phyloP scores from a whole-genome alignment of 495 filamentous ascomycete genomes.

The Podospora australis region DNA sequence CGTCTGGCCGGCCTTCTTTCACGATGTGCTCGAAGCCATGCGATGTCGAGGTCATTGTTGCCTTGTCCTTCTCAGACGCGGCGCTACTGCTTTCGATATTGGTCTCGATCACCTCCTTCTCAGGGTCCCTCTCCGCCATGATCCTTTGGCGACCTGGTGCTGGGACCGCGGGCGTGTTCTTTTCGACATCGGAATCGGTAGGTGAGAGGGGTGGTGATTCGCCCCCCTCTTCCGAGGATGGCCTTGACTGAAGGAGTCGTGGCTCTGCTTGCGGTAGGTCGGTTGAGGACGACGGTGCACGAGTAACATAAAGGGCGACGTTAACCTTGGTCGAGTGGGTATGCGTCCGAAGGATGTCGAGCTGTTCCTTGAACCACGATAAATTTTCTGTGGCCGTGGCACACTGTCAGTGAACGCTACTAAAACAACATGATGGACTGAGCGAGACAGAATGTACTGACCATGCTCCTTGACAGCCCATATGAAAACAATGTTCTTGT shows the following conservation, averaged over 20 bases:
- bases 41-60: slow-evolving; percentile 3
- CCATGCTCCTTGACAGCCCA: slow-evolving; percentile 47
- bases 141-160: slow-evolving; percentile 4
- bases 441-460: slow-evolving; percentile 22
- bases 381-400: slow-evolving; percentile 27
- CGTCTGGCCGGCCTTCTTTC: slow-evolving; percentile 35
- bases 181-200: slow-evolving; percentile 13
- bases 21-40: slow-evolving; percentile 19
- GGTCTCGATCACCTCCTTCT: slow-evolving; percentile 19
- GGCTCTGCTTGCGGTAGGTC: slow-evolving; percentile 1
- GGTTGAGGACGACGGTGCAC: slow-evolving; percentile 11
- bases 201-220: slow-evolving; percentile 18
- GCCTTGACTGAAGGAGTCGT: slow-evolving; percentile 1
- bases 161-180: slow-evolving; percentile 10
- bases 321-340: slow-evolving; percentile 38
- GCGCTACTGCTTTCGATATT: slow-evolving; percentile 15
- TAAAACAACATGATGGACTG: no score
- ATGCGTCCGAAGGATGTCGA: slow-evolving; percentile 36
- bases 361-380: slow-evolving; percentile 47
- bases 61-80: slow-evolving; percentile 5
- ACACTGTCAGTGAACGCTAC: background rate
- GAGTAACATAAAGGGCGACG: slow-evolving; percentile 44
- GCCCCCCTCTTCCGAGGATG: slow-evolving; percentile 14
- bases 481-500: slow-evolving; percentile 48
- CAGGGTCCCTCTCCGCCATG: slow-evolving; percentile 11